Base-by-base conservation (phyloP, 2,329 filamentous ascomycete genomes). In the Pseudogymnoascus sp. region DNA sequence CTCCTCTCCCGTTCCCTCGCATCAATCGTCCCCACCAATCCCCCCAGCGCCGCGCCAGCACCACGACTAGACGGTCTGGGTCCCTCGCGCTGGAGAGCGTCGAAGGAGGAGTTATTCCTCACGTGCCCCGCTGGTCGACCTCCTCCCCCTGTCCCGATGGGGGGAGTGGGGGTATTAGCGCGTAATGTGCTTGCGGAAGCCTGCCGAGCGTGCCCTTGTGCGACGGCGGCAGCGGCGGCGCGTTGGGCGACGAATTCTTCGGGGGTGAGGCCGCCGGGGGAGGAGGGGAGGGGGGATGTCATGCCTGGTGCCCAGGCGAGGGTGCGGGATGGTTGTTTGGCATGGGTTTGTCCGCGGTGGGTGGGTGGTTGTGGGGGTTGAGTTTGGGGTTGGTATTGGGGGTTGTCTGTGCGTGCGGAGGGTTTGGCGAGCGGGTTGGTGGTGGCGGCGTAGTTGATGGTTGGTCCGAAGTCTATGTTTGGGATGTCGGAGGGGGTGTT, bases 241-340 rank as follows among this genome's bases (percentile, higher is more conserved):
- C 91, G 86, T 69, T 93, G 88, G 69, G 91, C 86, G 5, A 96
- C 91, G 76, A 89, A 96, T 69, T 96, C 86, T 73, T 96, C 91
- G 0, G 91, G 82, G 4, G 88, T 89, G 11, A 96, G 72, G 7
- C 76, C 77, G 44, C 81, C 80, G 12, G 78, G 74, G 28, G 78
- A 76, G 16, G 79, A 78, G 8, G 79, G 79, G 11, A 78, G 77
- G 37, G 78, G 75, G 37, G 81, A 76, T 2, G 79, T 78, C 71
- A 84, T 84, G 37, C 83, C 87, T 5, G 93, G 91, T 68, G 92
- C 89, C 93, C 93, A 97, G 4, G 88, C 79, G 66, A 95, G 78
- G 69, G 83, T 91, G 67, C 86, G 84, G 42, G 42, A 46, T 5
- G 21, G 42, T 25, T 46, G 42, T 18, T 59, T 37, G 18, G 53